Evolutionary conservation across 1,139 yeast species (phyloP), one percentile per base, ranked within the genome.

Genomic region (Sugiyamaella pinicola): DNA sequence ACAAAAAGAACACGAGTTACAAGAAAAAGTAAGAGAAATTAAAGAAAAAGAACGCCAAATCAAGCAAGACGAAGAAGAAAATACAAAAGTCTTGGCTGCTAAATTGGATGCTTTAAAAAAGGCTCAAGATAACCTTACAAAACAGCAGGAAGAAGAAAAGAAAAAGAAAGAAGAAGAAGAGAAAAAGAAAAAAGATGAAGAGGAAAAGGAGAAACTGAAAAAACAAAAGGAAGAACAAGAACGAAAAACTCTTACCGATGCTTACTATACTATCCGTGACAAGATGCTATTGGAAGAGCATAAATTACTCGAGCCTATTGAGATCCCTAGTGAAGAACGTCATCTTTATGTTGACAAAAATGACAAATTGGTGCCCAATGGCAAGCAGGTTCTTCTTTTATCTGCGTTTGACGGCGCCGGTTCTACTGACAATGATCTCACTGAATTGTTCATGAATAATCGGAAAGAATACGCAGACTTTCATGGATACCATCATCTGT

Each of bases 381-480:
- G 69, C 12, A 42, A 55, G 4, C 62, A 63, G 39, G 61, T 69
- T 28, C 63, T 68, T 19, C 17, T 69, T 17, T 50, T 69, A 47
- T 62, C 72, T 13, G 71, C 70, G 8, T 58, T 64, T 35, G 72
- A 69, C 47, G 65, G 65, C 33, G 61, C 59, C 13, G 68, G 67
- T 15, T 59, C 66, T 24, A 47, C 59, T 8, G 62, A 55, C 10
- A 64, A 61, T 37, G 62, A 65, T 43, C 53, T 62, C 2, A 51
- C 64, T 10, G 53, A 59, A n/a, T 57, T 57, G 59, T 62, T 68
- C 22, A 58, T 61, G 44, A 53, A 57, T 38, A 70, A 69, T 55
- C 64, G 74, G 22, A 60, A 63, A 22, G 72, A 69, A 44, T 70
- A 69, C 52, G 61, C 68, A 39, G 57, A 58, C 33, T 60, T 57